phyloP scores from a whole-genome alignment of 2,329 filamentous ascomycete species.

The Hortaea sp. region DNA sequence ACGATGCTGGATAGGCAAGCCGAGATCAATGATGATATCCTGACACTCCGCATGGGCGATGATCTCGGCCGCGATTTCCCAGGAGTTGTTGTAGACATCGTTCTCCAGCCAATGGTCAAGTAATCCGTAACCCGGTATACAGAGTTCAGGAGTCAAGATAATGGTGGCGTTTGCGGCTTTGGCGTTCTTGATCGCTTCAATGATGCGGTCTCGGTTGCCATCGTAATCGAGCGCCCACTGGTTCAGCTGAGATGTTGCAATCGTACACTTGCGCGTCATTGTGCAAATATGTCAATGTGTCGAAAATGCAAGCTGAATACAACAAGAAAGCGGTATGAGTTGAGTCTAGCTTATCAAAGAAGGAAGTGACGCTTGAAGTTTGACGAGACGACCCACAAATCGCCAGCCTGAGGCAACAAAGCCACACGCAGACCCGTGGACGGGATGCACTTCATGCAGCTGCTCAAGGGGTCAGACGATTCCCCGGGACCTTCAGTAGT shows the following conservation, averaged over 20 bases:
- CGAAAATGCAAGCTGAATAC: no score
- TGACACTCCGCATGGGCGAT: constrained; percentile 49
- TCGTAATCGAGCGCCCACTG: constrained; percentile 49
- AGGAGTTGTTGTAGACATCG: constrained; percentile 34
- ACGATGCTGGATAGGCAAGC: constrained; percentile 49
- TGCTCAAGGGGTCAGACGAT: no score
- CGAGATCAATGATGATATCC: constrained; percentile 51
- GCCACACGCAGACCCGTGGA: no score
- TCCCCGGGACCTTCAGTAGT: no score
- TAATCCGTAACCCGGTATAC: constrained; percentile 54
- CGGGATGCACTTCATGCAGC: no score
- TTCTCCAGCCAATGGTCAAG: constrained; percentile 51
- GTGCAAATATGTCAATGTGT: neutral
- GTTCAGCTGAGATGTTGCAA: constrained; percentile 37
- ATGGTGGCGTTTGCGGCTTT: constrained; percentile 53
- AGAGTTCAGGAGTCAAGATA: constrained; percentile 39
- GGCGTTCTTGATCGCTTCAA: constrained; percentile 50
- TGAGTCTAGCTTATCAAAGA: no score
- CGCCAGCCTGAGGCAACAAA: no score
- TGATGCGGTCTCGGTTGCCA: constrained; percentile 54
- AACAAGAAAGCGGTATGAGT: no score
- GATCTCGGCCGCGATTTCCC: constrained; percentile 54
- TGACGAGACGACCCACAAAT: no score
- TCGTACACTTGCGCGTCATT: constrained; percentile 25
- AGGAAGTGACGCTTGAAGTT: no score